Conservation (phyloP, 495 filamentous ascomycete species). For the Acidiella bohemica region DNA sequence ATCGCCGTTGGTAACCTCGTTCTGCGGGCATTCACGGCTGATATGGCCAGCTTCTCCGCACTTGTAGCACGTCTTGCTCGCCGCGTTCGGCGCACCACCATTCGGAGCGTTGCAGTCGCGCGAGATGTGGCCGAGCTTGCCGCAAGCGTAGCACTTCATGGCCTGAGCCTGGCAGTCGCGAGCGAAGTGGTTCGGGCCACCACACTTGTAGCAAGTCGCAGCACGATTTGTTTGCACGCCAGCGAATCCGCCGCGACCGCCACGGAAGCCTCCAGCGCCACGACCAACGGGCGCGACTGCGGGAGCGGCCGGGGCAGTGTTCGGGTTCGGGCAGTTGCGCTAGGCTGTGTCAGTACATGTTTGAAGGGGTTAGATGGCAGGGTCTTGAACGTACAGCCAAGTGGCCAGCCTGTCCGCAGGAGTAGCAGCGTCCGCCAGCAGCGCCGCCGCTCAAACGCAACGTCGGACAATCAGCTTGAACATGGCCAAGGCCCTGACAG, state of each 20-base stretch:
- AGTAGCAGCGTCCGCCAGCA: slow-evolving; percentile 81
- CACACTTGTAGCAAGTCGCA: slow-evolving; percentile 98
- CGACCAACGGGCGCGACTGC: slow-evolving; percentile 41
- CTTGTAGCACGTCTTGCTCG: slow-evolving; percentile 97
- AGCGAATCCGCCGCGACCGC: slow-evolving; percentile 50
- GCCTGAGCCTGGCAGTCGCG: slow-evolving; percentile 98
- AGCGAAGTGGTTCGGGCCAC: slow-evolving; percentile 96
- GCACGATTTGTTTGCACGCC: slow-evolving; percentile 53
- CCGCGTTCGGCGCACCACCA: slow-evolving; percentile 86
- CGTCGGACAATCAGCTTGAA: slow-evolving; percentile 98
- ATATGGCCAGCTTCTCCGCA: slow-evolving; percentile 94
- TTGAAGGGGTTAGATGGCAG: too few species aligned
- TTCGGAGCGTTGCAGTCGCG: slow-evolving; percentile 96
- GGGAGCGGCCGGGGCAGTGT: slow-evolving; percentile 37
- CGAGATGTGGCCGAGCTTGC: slow-evolving; percentile 95
- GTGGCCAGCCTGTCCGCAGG: slow-evolving; percentile 85
- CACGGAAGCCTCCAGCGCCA: slow-evolving; percentile 48
- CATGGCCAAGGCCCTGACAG: slow-evolving; percentile 95
- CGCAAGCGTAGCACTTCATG: slow-evolving; percentile 99
- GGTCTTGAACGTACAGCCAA: slow-evolving; percentile 51
- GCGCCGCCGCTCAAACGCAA: slow-evolving; percentile 74
- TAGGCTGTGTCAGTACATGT: slow-evolving; percentile 27
- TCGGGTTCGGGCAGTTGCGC: slow-evolving; percentile 72
- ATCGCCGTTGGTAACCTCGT: slow-evolving; percentile 38
- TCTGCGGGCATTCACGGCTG: slow-evolving; percentile 80